A percentile compares a stretch with the other conserved stretches of the same genome.
Evolutionary conservation across 1,139 yeast species (phyloP).

Genomic region (Geotrichum aggregatum): DNA sequence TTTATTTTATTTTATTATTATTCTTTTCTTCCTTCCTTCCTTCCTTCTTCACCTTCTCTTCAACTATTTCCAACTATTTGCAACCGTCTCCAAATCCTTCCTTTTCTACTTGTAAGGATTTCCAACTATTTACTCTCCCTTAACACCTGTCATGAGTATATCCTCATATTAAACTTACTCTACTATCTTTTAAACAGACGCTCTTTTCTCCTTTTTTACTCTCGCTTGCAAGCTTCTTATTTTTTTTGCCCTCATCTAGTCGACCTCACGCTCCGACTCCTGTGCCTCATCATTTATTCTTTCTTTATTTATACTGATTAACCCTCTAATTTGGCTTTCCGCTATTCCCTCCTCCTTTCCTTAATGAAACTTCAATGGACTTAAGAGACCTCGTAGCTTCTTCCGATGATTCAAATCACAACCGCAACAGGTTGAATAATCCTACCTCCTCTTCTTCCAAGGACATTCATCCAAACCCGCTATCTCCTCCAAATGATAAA

Average conservation of each 20-base stretch:
- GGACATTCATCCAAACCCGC: background rate
- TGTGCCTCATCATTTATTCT: no score
- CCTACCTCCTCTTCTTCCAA: slow-evolving; percentile 8
- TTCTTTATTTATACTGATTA: no score
- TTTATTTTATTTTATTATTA: background rate
- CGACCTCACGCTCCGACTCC: no score
- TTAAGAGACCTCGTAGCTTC: slow-evolving; percentile 17
- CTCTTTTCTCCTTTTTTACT: background rate
- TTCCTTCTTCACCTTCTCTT: slow-evolving; percentile 3
- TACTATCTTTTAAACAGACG: background rate
- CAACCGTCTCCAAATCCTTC: background rate
- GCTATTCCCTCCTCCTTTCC: background rate
- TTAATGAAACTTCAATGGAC: slow-evolving; percentile 13
- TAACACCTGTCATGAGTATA: background rate
- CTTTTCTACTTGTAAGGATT: background rate
- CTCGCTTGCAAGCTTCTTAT: background rate
- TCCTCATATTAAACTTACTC: background rate
- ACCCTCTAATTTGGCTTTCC: no score
- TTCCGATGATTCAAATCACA: slow-evolving; percentile 8
- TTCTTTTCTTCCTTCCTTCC: slow-evolving; percentile 7
- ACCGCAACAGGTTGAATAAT: background rate
- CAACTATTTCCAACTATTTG: background rate
- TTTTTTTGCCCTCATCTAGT: background rate
- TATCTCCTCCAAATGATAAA: slow-evolving; percentile 2
- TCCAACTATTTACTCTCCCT: background rate